Evolutionary conservation across 257 asterid species (phyloP).

Genomic region (Nicotiana knightiana): DNA sequence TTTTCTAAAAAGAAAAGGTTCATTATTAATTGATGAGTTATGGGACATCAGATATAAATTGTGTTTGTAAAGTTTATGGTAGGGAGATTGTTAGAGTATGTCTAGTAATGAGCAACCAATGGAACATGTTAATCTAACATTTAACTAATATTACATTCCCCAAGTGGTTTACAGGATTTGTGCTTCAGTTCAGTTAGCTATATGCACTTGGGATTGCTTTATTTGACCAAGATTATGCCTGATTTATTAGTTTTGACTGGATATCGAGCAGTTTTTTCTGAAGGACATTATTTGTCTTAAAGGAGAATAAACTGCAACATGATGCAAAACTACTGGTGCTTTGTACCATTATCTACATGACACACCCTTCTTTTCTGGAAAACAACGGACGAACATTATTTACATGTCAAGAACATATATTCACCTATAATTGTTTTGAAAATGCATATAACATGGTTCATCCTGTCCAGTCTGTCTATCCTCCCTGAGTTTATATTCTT

Average conservation of each 20-base stretch:
- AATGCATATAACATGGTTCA: too few species aligned
- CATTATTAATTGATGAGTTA: background rate
- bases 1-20: background rate
- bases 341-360: too few species aligned
- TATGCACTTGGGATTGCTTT: background rate
- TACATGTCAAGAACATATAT: too few species aligned
- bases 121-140: background rate
- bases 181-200: background rate
- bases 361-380: too few species aligned
- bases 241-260: background rate
- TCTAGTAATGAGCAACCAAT: slow-evolving; percentile 1
- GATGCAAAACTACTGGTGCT: too few species aligned
- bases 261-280: background rate
- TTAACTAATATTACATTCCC: background rate
- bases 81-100: background rate
- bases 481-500: background rate
- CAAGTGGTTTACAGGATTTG: background rate
- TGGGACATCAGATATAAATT: background rate
- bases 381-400: too few species aligned
- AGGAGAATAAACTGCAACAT: too few species aligned
- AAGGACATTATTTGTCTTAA: too few species aligned
- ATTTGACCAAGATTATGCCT: background rate
- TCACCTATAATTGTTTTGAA: too few species aligned
- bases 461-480: too few species aligned
- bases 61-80: background rate